phyloP scores from a whole-genome alignment of 495 filamentous ascomycete species.

The Penicillium crystallinum region DNA sequence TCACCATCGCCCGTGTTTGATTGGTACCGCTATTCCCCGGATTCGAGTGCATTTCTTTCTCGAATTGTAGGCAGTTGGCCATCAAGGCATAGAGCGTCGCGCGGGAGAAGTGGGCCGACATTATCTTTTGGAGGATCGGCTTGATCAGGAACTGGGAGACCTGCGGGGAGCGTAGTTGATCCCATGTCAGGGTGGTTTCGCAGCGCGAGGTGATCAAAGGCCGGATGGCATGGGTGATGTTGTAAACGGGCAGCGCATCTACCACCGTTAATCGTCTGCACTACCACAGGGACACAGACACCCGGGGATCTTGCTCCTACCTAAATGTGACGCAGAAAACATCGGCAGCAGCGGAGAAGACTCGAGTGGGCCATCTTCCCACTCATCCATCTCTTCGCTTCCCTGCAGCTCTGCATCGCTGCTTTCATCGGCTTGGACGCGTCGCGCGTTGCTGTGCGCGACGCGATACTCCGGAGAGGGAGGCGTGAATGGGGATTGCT shows the following conservation, averaged over 20 bases:
- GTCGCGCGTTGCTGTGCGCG: conserved; percentile 8
- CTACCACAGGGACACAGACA: background rate
- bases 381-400: conserved; percentile 32
- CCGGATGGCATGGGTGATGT: conserved; percentile 81
- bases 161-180: conserved; percentile 88
- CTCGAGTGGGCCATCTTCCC: conserved; percentile 51
- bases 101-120: conserved; percentile 70
- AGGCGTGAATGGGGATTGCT: conserved; percentile 48
- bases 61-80: conserved; percentile 90
- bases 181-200: conserved; percentile 92
- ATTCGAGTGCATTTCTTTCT: conserved; percentile 74
- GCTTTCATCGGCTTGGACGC: conserved; percentile 6
- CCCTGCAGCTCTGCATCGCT: conserved; percentile 32
- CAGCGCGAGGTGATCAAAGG: conserved; percentile 73
- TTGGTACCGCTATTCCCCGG: conserved; percentile 78
- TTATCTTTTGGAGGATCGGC: conserved; percentile 80
- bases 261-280: conserved; percentile 9
- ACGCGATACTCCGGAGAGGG: conserved; percentile 32
- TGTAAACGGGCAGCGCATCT: conserved; percentile 81
- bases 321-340: conserved; percentile 76
- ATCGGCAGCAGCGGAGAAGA: conserved; percentile 68
- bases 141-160: conserved; percentile 94
- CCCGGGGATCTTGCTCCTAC: conserved; percentile 33
- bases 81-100: conserved; percentile 85
- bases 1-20: conserved; percentile 76